Evolutionary conservation across 768 basidiomycete genomes (phyloP).

Genomic region (Gyrodon lividus): DNA sequence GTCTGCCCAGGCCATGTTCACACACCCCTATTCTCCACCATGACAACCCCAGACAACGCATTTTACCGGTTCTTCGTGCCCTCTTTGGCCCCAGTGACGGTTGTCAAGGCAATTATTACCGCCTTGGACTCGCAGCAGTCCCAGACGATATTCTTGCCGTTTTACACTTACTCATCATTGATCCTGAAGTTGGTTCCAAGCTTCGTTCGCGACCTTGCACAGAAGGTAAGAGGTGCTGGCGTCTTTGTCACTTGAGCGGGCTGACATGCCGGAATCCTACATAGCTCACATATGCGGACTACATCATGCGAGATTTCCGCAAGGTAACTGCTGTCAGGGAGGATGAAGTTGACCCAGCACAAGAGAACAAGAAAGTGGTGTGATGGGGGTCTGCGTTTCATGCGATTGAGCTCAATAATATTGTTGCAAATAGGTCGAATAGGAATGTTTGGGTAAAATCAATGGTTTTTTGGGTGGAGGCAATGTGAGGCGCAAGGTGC

Average conservation of each 20-base stretch:
- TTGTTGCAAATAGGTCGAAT: too few relatives aligned
- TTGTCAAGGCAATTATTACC: constrained; percentile 80
- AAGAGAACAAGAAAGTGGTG: constrained; percentile 10
- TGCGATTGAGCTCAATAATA: too few relatives aligned
- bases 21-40: constrained; percentile 74
- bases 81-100: constrained; percentile 63
- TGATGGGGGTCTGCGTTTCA: constrained; percentile 3
- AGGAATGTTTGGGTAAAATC: background rate
- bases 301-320: constrained; percentile 64
- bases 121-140: constrained; percentile 82
- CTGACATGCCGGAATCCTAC: constrained; percentile 9
- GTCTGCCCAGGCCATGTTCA: constrained; percentile 77
- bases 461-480: background rate
- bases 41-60: constrained; percentile 46
- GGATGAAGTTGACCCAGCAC: constrained; percentile 44
- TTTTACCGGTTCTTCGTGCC: constrained; percentile 77
- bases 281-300: constrained; percentile 68
- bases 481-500: too few relatives aligned
- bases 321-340: constrained; percentile 60
- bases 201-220: constrained; percentile 68
- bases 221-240: constrained; percentile 55
- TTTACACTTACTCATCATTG: constrained; percentile 63
- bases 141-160: constrained; percentile 66
- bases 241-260: background rate
- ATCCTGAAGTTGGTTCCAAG: constrained; percentile 61